Conservation (phyloP, 208 protist species). For the Leishmania arabica region DNA sequence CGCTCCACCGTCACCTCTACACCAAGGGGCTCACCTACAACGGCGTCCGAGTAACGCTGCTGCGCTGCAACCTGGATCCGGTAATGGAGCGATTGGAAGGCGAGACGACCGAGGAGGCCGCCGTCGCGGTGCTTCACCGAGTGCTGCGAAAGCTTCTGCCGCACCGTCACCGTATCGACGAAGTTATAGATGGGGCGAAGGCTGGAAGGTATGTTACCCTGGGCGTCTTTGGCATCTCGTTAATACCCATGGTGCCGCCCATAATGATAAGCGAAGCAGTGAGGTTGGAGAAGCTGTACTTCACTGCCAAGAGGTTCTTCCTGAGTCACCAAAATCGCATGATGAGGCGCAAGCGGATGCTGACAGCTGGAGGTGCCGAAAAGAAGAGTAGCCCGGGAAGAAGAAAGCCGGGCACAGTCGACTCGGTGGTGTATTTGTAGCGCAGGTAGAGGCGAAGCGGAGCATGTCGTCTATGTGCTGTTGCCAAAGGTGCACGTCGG, state of each 20-base stretch:
- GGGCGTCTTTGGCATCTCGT: not conserved
- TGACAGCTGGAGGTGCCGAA: not conserved
- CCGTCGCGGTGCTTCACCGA: conserved; percentile 1
- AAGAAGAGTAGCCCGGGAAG: not conserved
- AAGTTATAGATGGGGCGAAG: not conserved
- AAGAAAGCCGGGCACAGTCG: not conserved
- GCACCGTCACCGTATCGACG: not conserved
- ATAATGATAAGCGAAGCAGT: conserved; percentile 17
- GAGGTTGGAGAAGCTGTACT: conserved; percentile 12
- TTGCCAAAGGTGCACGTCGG: not conserved
- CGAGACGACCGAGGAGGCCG: conserved; percentile 2
- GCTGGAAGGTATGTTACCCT: not conserved
- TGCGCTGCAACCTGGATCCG: not conserved
- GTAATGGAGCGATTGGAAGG: not conserved
- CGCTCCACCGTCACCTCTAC: conserved; percentile 1
- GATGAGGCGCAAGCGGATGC: not conserved
- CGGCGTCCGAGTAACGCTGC: conserved; percentile 4
- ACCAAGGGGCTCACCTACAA: not conserved
- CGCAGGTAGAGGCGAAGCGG: not conserved
- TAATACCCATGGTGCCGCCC: conserved; percentile 25
- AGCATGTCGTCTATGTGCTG: not conserved
- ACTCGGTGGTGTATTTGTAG: not conserved
- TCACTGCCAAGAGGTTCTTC: conserved; percentile 9
- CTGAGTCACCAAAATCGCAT: not conserved
- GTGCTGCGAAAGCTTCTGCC: conserved; percentile 11